Base-by-base conservation (phyloP, 768 basidiomycete genomes). In the Pleurotus pulmonarius region DNA sequence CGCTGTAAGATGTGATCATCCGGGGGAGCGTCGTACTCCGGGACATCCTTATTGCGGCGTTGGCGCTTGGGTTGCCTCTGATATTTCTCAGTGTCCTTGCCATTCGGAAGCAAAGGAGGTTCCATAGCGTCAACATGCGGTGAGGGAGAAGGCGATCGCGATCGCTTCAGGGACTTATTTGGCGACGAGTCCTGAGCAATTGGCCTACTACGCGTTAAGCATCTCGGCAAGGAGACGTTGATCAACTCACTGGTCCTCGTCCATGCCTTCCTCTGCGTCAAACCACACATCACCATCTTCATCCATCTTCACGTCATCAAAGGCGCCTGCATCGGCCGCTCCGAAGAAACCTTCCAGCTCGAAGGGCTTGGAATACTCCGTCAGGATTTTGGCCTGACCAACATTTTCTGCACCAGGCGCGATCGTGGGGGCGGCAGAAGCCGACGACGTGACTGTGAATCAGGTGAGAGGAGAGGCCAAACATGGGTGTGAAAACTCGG, bases 241-340 rank as follows among this genome's bases (percentile, higher is more conserved):
- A n/a, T n/a, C 12, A 9, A 73, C 58, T 38, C 62, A 61, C 60
- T 55, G 58, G 38, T 61, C 62, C 15, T 59, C 62, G 20, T 75
- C 60, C 56, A 66, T 57, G 0, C 65, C 65, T 43, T 72, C 71
- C 26, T 12, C 49, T 20, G 43, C 41, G n/a, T 41, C 20, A 46
- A 48, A 8, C 3, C 16, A 4, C 6, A 6, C n/a, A 41, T 79
- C 77, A 40, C 65, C 63, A 3, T 59, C 60, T 6, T 46, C 26
- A 16, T 61, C 62, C 40, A 69, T 55, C 37, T 59, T 60, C 20
- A 60, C 65, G 4, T 64, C 64, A 57, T 81, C 83, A 58, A 91
- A 91, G 7, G 90, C 92, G n/a, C 86, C 88, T 9, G 83, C 85
- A 65, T 94, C 94, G 0, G 90, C 87, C 40, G 79, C 82, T 4